Percentiles rank a stretch among this genome's conserved stretches.
These are phyloP conservation scores for Monilinia fructigena DNA, from an alignment of 2,329 filamentous ascomycete genomes.

Conservation along the genomic window DNA sequence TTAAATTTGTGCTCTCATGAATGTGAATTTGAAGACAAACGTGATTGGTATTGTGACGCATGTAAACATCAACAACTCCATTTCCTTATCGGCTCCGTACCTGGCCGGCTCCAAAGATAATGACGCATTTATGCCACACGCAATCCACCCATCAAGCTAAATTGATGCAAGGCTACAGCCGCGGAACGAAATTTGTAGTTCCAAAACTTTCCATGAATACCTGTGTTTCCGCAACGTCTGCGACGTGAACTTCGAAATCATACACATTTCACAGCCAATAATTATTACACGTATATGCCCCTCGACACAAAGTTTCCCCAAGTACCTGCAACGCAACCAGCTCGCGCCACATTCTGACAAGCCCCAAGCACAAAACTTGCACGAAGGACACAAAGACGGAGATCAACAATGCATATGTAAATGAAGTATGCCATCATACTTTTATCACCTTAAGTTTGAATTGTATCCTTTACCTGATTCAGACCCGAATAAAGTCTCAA, in stretches of 20 bases:
- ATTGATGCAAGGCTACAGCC: slow-evolving; percentile 21
- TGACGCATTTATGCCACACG: slow-evolving; percentile 8
- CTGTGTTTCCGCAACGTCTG: not conserved
- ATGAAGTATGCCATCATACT: slow-evolving; percentile 47
- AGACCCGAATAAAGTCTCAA: slow-evolving; percentile 11
- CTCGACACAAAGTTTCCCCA: not conserved
- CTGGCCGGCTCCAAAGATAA: not conserved
- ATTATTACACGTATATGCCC: not conserved
- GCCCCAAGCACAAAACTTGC: not conserved
- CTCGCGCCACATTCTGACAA: not conserved
- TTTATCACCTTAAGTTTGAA: slow-evolving; percentile 67
- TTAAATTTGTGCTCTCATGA: not conserved
- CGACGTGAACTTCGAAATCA: not conserved
- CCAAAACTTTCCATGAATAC: not conserved
- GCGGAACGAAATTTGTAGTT: slow-evolving; percentile 12
- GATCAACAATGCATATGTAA: slow-evolving; percentile 6
- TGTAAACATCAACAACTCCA: not conserved
- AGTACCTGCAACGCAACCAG: not conserved
- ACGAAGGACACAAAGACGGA: not conserved
- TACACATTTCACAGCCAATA: not conserved
- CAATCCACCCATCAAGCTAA: slow-evolving; percentile 15
- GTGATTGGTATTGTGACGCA: not conserved
- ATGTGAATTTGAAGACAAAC: slow-evolving; percentile 5
- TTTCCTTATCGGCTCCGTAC: slow-evolving; percentile 2
- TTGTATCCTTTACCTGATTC: slow-evolving; percentile 48